phyloP scores from a whole-genome alignment of 2,329 filamentous ascomycete species.

The Diaporthe aspalathi region DNA sequence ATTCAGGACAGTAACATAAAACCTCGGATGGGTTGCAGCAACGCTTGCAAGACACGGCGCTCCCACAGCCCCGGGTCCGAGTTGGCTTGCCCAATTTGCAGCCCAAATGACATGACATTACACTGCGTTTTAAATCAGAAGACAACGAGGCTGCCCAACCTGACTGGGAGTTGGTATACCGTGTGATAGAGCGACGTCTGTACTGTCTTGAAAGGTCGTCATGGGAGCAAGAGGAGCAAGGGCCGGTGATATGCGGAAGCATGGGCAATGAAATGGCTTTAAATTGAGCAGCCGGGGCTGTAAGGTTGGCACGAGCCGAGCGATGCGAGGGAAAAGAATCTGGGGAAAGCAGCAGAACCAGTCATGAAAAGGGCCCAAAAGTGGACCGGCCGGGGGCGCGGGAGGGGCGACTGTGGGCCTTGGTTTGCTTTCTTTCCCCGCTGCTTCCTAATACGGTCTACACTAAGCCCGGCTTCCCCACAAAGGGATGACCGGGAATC shows the following conservation, averaged over 20 bases:
- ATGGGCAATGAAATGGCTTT: constrained; percentile 16
- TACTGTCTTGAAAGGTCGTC: not conserved
- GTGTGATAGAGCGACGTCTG: not conserved
- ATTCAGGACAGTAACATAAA: constrained; percentile 11
- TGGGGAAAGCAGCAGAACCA: not conserved
- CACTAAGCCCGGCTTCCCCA: constrained; percentile 3
- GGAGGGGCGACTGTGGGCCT: constrained; percentile 4
- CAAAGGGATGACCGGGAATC: constrained; percentile 9
- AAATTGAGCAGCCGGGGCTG: constrained; percentile 23
- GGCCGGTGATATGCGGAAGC: not conserved
- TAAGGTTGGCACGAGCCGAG: constrained; percentile 24
- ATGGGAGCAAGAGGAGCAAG: not conserved
- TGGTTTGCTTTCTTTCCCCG: constrained; percentile 16
- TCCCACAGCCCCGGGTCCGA: constrained; percentile 16
- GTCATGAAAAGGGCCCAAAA: constrained; percentile 19
- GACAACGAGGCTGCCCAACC: not conserved
- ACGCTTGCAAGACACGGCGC: constrained; percentile 7
- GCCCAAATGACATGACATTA: constrained; percentile 20
- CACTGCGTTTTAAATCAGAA: not conserved
- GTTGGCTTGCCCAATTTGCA: not conserved
- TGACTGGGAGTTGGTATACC: not conserved
- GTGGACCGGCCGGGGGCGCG: no score
- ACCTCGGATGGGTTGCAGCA: constrained; percentile 1
- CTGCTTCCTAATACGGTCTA: not conserved
- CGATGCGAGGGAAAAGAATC: not conserved